These are phyloP conservation scores for Pythium periplocum DNA, from an alignment of 352 stramenopile species.

Conservation along the genomic window DNA sequence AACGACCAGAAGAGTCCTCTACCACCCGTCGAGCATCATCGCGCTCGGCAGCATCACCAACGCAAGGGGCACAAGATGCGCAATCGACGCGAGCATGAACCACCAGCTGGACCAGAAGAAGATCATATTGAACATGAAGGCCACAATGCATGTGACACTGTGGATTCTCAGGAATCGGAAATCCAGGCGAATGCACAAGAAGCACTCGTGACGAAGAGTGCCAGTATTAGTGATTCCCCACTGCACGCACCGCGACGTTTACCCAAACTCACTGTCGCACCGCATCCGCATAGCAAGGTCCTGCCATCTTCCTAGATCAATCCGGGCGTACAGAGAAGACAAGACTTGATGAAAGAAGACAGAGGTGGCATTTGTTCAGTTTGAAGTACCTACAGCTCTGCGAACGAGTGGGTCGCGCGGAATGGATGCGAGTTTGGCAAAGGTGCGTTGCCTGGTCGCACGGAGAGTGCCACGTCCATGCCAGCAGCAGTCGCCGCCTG, in stretches of 20 bases:
- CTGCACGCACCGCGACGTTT: slow-evolving; percentile 14
- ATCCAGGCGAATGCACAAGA: too few relatives aligned
- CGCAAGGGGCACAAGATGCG: slow-evolving; percentile 2
- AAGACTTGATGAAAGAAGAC: background rate
- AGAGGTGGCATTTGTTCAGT: too few relatives aligned
- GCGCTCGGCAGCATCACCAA: background rate
- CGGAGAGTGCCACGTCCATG: slow-evolving; percentile 63
- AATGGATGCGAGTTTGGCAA: slow-evolving; percentile 56
- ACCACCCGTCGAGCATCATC: background rate
- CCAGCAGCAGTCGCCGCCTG: slow-evolving; percentile 67
- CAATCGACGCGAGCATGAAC: slow-evolving; percentile 8
- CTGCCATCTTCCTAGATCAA: slow-evolving; percentile 11
- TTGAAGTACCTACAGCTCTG: slow-evolving; percentile 31
- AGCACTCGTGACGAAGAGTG: slow-evolving; percentile 10
- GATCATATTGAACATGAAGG: slow-evolving; percentile 1
- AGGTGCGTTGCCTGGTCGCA: slow-evolving; percentile 82
- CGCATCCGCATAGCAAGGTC: slow-evolving; percentile 8
- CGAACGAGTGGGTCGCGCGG: slow-evolving; percentile 53
- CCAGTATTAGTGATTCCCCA: slow-evolving; percentile 2
- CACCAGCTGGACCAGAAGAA: slow-evolving; percentile 11
- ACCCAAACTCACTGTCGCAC: slow-evolving; percentile 5
- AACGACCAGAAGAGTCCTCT: background rate
- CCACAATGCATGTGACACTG: background rate
- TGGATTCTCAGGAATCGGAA: too few relatives aligned
- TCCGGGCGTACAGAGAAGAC: background rate